These are phyloP conservation scores for Calonectria hawksworthii DNA, from an alignment of 2,329 filamentous ascomycete species.

Conservation along the genomic window DNA sequence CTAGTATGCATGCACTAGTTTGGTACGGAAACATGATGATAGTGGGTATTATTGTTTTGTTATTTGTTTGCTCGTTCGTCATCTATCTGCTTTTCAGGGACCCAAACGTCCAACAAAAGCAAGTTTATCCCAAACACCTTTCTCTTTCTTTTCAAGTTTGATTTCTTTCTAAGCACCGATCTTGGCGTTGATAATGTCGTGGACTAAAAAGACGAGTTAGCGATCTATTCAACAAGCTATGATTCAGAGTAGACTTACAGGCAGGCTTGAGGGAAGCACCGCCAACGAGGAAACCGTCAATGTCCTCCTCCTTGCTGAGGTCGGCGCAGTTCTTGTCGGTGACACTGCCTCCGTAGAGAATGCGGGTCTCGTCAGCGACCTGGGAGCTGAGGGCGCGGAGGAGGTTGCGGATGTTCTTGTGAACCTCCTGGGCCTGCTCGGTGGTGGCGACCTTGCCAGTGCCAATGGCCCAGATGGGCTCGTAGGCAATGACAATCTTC, in stretches of 20 bases:
- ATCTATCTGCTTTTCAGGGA: conserved; percentile 32
- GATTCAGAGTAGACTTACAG: conserved; percentile 69
- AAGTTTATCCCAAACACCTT: conserved; percentile 27
- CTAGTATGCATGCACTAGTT: background rate
- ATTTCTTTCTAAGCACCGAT: conserved; percentile 57
- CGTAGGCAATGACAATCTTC: conserved; percentile 97
- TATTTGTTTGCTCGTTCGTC: conserved; percentile 39
- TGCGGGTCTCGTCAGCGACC: conserved; percentile 87
- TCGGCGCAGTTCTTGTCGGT: conserved; percentile 98
- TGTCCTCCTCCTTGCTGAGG: conserved; percentile 91
- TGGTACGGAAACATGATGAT: background rate
- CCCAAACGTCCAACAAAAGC: conserved; percentile 1
- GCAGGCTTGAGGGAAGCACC: conserved; percentile 97
- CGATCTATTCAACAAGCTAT: background rate
- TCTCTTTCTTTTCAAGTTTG: conserved; percentile 34
- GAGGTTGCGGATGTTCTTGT: conserved; percentile 93
- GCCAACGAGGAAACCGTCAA: conserved; percentile 97
- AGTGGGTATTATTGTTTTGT: conserved; percentile 41
- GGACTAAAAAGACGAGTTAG: background rate
- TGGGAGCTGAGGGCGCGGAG: conserved; percentile 81
- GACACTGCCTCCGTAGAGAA: conserved; percentile 97
- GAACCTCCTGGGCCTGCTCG: conserved; percentile 93
- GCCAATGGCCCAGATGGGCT: conserved; percentile 97
- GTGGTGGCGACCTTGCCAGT: conserved; percentile 94
- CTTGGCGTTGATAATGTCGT: conserved; percentile 70